A percentile compares a stretch with the other conserved stretches of the same genome.
phyloP scores from a whole-genome alignment of 2,329 filamentous ascomycete species.

The Sodiomyces alkalinus region DNA sequence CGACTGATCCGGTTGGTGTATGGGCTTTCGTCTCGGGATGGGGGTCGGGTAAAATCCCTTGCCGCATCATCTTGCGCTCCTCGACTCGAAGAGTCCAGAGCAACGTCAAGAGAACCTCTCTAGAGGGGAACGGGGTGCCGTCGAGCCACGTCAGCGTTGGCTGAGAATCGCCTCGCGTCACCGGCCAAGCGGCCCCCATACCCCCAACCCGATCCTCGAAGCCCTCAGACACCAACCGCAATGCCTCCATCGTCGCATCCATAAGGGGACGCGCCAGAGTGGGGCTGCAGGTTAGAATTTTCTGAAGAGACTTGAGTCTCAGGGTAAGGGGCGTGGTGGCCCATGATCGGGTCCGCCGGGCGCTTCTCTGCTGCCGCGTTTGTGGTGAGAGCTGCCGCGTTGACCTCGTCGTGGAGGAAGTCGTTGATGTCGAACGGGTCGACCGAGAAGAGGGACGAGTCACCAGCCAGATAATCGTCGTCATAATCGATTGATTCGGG shows the following conservation, averaged over 20 bases:
- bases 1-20: conserved; percentile 2
- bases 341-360: conserved; percentile 35
- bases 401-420: conserved; percentile 38
- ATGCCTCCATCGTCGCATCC: conserved; percentile 60
- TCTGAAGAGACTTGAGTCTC: conserved; percentile 45
- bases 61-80: conserved; percentile 17
- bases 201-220: conserved; percentile 28
- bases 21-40: conserved; percentile 1
- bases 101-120: conserved; percentile 31
- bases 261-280: conserved; percentile 55
- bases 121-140: conserved; percentile 25
- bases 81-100: conserved; percentile 30
- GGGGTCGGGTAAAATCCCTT: neutral
- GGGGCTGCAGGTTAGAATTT: conserved; percentile 60
- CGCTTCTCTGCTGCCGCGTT: conserved; percentile 32
- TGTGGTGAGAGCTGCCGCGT: conserved; percentile 24
- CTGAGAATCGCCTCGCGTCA: conserved; percentile 20
- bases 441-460: conserved; percentile 32
- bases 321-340: conserved; percentile 39
- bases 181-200: conserved; percentile 16
- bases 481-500: conserved; percentile 51
- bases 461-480: conserved; percentile 51
- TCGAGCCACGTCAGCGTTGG: conserved; percentile 21
- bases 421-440: conserved; percentile 37
- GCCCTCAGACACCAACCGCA: conserved; percentile 55